A percentile compares a stretch with the other conserved stretches of the same genome.
Evolutionary conservation across 1,284 basidiomycete genomes (phyloP).

Genomic region (Cryptococcus floricola): DNA sequence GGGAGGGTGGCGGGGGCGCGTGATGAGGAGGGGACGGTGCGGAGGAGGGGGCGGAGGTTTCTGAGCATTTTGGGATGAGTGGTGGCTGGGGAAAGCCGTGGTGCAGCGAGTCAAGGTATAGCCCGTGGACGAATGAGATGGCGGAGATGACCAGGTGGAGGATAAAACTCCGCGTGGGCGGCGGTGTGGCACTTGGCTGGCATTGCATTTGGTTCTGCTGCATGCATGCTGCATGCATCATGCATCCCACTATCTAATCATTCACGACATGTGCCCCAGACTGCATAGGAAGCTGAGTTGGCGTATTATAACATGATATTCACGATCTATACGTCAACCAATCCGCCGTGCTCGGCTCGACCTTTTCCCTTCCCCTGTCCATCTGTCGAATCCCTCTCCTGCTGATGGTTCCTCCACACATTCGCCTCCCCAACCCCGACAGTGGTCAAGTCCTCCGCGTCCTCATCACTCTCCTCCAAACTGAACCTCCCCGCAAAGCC

Average conservation of each 20-base stretch:
- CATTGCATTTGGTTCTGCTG: neutral
- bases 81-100: neutral
- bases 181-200: conserved; percentile 12
- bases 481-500: conserved; percentile 53
- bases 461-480: conserved; percentile 45
- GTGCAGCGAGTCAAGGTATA: neutral
- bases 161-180: neutral
- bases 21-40: conserved; percentile 21
- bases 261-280: neutral
- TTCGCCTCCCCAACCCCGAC: conserved; percentile 27
- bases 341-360: conserved; percentile 33
- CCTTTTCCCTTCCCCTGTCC: conserved; percentile 11
- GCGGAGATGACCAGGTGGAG: neutral
- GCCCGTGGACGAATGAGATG: conserved; percentile 1
- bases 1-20: conserved; percentile 10
- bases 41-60: conserved; percentile 38
- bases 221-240: neutral
- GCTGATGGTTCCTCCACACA: conserved; percentile 29
- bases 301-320: neutral
- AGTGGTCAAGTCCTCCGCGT: conserved; percentile 26
- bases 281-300: neutral
- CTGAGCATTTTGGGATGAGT: conserved; percentile 35
- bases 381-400: conserved; percentile 2
- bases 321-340: conserved; percentile 32
- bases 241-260: neutral